A percentile compares a stretch with the other conserved stretches of the same genome.
Conservation (phyloP, 768 basidiomycete species). For the Cyclocybe aegerita region DNA sequence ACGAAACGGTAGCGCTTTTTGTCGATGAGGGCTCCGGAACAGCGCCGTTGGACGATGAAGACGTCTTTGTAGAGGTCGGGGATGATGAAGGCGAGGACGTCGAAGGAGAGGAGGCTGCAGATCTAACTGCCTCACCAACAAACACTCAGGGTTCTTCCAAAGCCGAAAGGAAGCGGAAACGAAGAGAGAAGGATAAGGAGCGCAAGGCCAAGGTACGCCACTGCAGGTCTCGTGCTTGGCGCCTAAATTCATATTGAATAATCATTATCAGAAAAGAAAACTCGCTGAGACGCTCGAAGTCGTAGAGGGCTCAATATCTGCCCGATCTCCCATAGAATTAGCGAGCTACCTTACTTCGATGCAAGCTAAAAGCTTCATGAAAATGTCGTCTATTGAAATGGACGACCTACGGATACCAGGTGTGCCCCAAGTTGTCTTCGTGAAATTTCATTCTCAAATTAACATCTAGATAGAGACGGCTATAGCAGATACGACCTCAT, state of each 20-base stretch:
- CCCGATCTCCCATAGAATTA: constrained; percentile 56
- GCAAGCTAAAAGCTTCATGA: constrained; percentile 69
- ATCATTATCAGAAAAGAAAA: constrained; percentile 58
- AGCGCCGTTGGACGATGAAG: constrained; percentile 26
- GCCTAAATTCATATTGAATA: neutral
- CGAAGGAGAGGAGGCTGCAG: constrained; percentile 24
- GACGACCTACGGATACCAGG: constrained; percentile 78
- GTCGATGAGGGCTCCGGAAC: constrained; percentile 50
- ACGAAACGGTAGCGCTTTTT: constrained; percentile 65
- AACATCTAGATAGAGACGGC: constrained; percentile 61
- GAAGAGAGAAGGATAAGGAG: constrained; percentile 73
- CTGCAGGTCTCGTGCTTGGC: neutral
- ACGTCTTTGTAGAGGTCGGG: constrained; percentile 35
- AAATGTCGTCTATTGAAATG: constrained; percentile 76
- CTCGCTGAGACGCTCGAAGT: constrained; percentile 43
- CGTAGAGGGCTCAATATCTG: constrained; percentile 47
- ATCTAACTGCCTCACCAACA: constrained; percentile 14
- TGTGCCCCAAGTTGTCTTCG: constrained; percentile 32
- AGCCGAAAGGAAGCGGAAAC: constrained; percentile 63
- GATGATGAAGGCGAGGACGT: constrained; percentile 21
- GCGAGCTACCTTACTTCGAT: constrained; percentile 61
- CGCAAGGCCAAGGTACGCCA: constrained; percentile 61
- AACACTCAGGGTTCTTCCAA: constrained; percentile 16
- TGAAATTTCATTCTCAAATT: constrained; percentile 40
- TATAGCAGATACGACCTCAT: constrained; percentile 74